Conservation (phyloP, 2,329 filamentous ascomycete species). For the Acrodontium crateriforme region DNA sequence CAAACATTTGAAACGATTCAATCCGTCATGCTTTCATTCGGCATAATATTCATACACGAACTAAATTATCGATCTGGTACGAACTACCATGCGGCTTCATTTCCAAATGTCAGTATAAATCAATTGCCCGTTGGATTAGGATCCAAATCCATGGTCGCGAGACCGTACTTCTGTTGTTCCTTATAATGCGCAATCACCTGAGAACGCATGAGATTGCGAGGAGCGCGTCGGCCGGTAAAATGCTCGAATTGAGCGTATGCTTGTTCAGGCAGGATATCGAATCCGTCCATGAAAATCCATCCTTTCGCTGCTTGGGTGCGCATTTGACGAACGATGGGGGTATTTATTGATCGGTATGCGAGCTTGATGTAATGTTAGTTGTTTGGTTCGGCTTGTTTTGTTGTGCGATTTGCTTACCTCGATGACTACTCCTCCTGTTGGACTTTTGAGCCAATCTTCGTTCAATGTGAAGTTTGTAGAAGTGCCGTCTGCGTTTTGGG, state of each 20-base stretch:
- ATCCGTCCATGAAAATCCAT: conserved; percentile 63
- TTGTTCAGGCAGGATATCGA: conserved; percentile 65
- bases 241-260: conserved; percentile 72
- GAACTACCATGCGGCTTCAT: neutral
- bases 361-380: conserved; percentile 11
- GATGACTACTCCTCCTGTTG: conserved; percentile 61
- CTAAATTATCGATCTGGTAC: too few species aligned
- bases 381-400: neutral
- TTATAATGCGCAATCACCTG: conserved; percentile 36
- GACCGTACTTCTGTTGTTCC: conserved; percentile 12
- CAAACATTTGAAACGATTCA: too few species aligned
- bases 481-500: conserved; percentile 50
- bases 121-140: too few species aligned
- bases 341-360: conserved; percentile 60
- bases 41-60: too few species aligned
- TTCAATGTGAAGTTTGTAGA: conserved; percentile 60
- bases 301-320: conserved; percentile 44
- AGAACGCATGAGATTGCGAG: conserved; percentile 55
- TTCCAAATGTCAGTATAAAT: too few species aligned
- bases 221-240: conserved; percentile 61
- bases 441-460: conserved; percentile 53
- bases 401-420: conserved; percentile 36
- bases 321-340: conserved; percentile 56
- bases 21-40: neutral
- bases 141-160: too few species aligned